Conservation (phyloP, 257 asterid genomes). For the Primulina eburnea region DNA sequence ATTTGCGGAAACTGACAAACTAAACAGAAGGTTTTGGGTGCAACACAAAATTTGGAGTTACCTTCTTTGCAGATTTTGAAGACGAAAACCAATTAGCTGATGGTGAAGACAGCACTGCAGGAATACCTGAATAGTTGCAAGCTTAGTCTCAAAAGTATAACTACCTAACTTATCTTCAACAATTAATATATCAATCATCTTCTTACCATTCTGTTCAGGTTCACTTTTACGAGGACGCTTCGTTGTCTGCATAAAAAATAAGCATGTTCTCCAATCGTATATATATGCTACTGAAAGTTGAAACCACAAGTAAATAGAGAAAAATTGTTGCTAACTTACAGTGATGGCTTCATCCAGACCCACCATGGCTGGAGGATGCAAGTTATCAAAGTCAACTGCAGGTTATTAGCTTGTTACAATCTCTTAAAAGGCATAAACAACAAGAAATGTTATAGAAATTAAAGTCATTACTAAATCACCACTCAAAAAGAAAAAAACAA, state of each 20-base stretch:
- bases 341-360: conserved; percentile 74
- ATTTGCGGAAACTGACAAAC: not conserved
- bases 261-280: not conserved
- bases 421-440: conserved; percentile 7
- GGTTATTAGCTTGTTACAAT: conserved; percentile 27
- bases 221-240: conserved; percentile 47
- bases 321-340: conserved; percentile 45
- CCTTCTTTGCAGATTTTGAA: conserved; percentile 87
- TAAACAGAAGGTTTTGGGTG: conserved; percentile 17
- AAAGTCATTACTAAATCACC: conserved; percentile 8
- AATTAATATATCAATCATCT: conserved; percentile 18
- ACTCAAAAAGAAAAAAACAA: conserved; percentile 3
- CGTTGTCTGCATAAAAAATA: conserved; percentile 50
- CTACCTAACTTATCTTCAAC: not conserved
- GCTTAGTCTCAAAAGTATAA: conserved; percentile 24
- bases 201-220: conserved; percentile 66
- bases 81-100: conserved; percentile 93
- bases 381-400: conserved; percentile 76
- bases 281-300: not conserved
- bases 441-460: conserved; percentile 1
- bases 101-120: conserved; percentile 61
- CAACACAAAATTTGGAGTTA: conserved; percentile 23
- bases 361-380: conserved; percentile 80
- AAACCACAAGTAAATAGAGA: conserved; percentile 6
- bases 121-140: conserved; percentile 43